Evolutionary conservation across 2,329 filamentous ascomycete species (phyloP), one percentile per base, ranked within the genome.

Genomic region (Amphichorda felina): DNA sequence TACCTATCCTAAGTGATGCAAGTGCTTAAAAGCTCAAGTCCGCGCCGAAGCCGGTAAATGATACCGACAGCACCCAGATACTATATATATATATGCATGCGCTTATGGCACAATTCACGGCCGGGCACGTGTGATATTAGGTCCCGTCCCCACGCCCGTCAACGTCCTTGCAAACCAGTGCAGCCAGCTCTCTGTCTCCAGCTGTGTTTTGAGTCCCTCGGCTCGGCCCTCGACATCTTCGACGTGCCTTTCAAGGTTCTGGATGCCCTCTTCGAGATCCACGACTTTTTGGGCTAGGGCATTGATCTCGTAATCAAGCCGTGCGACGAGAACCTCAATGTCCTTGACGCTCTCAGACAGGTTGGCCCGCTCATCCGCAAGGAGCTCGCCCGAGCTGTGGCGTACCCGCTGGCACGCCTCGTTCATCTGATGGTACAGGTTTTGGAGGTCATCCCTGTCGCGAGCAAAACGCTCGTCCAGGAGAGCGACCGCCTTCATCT

Each of bases 291-390:
- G 76, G 33, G 77, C 68, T n/a, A 96, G 63, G 13, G 78, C 76
- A 40, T 81, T 75, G 41, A 95, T 79, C 62, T 95, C 89, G 56
- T 96, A 96, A 49, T 96, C 88, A 37, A 96, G 66, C 56, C 88
- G 88, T 15, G 86, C 85, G 3, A 81, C 76, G 27, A 93, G 64
- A 16, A 81, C 72, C 53, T 94, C 87, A 11, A 95, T 68, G 43
- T 91, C 83, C 53, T 81, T 81, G 41, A 87, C 65, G 13, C 71
- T 70, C 50, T 91, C 84, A 4, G 71, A 73, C 26, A 94, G 63
- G 35, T 72, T 68, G 16, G 69, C 67, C 28, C 79, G 73, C 56
- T 93, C 82, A 33, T 79, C 74, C 0, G 69, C 67, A 8, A 94
- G 59, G 13, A 86, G 61, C 39, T 83, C 79, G 24, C 79, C 72